Evolutionary conservation across 352 stramenopile species (phyloP).

Genomic region (Pythium inflatum): DNA sequence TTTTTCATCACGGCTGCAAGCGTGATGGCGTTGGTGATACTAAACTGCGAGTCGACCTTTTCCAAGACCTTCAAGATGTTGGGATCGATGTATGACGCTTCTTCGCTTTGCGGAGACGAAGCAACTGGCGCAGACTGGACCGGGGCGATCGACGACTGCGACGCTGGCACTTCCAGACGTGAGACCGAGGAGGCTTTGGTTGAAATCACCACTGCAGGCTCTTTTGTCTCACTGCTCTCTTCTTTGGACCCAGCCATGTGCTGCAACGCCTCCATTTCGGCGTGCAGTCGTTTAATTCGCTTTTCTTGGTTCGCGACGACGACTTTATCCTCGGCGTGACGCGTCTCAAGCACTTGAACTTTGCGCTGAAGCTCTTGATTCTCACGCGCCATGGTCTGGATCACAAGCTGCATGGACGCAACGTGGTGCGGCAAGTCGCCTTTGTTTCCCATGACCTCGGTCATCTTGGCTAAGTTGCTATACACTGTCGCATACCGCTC

Average conservation of each 20-base stretch:
- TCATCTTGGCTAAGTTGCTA: conserved; percentile 58
- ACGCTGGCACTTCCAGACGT: background rate
- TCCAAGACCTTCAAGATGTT: conserved; percentile 82
- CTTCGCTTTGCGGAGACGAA: conserved; percentile 29
- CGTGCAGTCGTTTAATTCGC: conserved; percentile 67
- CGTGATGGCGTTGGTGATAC: conserved; percentile 79
- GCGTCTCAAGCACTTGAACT: conserved; percentile 59
- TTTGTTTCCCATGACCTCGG: conserved; percentile 31
- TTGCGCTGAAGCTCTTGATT: conserved; percentile 76
- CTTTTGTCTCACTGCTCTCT: too few species aligned
- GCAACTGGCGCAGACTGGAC: background rate
- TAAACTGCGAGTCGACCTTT: conserved; percentile 87
- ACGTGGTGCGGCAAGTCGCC: conserved; percentile 17
- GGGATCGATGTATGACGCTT: conserved; percentile 75
- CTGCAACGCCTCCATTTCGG: conserved; percentile 76
- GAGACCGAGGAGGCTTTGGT: background rate
- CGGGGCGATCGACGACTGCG: background rate
- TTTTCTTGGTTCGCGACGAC: conserved; percentile 62
- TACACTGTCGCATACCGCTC: conserved; percentile 60
- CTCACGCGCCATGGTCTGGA: conserved; percentile 64
- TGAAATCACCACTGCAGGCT: background rate
- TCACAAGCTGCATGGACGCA: conserved; percentile 42
- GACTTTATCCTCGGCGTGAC: conserved; percentile 62
- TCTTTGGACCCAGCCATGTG: conserved; percentile 65
- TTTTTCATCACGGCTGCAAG: conserved; percentile 70